These are phyloP conservation scores for Ogataea paradorogensis DNA, from an alignment of 805 yeast genomes.

Conservation along the genomic window DNA sequence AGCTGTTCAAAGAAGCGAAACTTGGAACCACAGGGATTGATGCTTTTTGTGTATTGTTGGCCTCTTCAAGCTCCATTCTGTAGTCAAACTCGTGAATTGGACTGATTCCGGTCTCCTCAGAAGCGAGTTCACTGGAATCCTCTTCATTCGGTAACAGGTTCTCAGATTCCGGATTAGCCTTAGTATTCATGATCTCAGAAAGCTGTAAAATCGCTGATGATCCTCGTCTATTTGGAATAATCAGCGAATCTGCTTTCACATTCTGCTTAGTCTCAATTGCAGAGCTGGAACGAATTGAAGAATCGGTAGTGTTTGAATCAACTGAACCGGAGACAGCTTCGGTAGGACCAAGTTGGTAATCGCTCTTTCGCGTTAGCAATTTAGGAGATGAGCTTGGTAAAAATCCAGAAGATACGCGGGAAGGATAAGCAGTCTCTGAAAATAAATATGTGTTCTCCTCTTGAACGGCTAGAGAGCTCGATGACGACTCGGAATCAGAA, in stretches of 20 bases:
- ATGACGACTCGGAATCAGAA: conserved; percentile 17
- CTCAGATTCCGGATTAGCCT: neutral
- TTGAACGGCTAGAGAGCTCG: neutral
- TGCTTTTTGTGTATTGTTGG: conserved; percentile 10
- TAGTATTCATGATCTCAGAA: conserved; percentile 20
- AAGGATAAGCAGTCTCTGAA: conserved; percentile 15
- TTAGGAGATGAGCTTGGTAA: neutral
- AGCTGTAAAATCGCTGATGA: conserved; percentile 23
- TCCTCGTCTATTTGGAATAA: conserved; percentile 11
- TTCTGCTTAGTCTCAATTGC: conserved; percentile 23
- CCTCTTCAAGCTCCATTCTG: conserved; percentile 18
- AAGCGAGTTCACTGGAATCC: conserved; percentile 1
- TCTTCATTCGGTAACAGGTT: conserved; percentile 15
- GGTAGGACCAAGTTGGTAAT: conserved; percentile 7
- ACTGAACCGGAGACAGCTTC: conserved; percentile 21
- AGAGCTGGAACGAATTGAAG: conserved; percentile 26
- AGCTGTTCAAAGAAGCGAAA: conserved; percentile 74
- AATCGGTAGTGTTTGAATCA: conserved; percentile 27
- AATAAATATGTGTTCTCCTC: conserved; percentile 14
- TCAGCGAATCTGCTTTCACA: conserved; percentile 21
- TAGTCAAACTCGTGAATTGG: conserved; percentile 18
- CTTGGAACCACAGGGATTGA: conserved; percentile 63
- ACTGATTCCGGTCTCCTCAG: neutral
- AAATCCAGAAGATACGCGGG: conserved; percentile 4
- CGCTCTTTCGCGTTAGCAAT: conserved; percentile 1